Base-by-base conservation (phyloP, 176 grass and related monocot species). In the Eremochloa ophiuroides region DNA sequence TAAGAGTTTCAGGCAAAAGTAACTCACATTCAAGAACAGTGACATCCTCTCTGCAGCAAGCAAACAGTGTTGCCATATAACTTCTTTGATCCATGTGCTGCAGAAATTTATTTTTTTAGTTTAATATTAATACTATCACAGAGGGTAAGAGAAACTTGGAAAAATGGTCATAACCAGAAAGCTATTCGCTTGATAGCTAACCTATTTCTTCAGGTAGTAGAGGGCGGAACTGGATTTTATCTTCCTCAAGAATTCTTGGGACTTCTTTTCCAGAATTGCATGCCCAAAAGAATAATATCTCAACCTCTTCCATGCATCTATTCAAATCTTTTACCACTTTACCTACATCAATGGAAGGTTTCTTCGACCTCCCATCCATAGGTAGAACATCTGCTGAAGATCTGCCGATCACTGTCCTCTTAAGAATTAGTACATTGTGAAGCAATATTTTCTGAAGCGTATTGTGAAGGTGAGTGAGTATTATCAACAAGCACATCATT, bases 141-240 rank as follows among this genome's bases (percentile, higher is more conserved):
- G 46, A 50, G 68, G 38, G 0, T 17, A 84, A 60, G 27, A 67
- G 35, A 80, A 64, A 1, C 28, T 61, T 2, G 1, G 20, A 53
- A 80, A 85, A 85, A 27, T 10, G 70, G 23, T 53, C 38, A 35
- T 56, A 40, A 78, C 53, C 10, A 80, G 5, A 74, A 86, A 34
- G 39, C 3, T 44, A 71, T 71, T 42, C 3, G 13, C 35, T 34
- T 13, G 69, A 43, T 33, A 31, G 76, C 78, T 12, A 64, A 97
- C 91, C 86, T 76, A 56, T 91, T 85, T 93, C 88, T 86, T 93
- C 74, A 77, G 78, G 73, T 62, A 91, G 60, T 62, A 93, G 65
- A 78, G 84, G 86, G 10, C 65, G 88, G 60, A 93, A 89, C 35
- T 93, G 77, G 44, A 97, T 55, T 85, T 81, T 89, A 75, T 87